These are phyloP conservation scores for Candida ulmi DNA, from an alignment of 805 yeast species.

Conservation along the genomic window DNA sequence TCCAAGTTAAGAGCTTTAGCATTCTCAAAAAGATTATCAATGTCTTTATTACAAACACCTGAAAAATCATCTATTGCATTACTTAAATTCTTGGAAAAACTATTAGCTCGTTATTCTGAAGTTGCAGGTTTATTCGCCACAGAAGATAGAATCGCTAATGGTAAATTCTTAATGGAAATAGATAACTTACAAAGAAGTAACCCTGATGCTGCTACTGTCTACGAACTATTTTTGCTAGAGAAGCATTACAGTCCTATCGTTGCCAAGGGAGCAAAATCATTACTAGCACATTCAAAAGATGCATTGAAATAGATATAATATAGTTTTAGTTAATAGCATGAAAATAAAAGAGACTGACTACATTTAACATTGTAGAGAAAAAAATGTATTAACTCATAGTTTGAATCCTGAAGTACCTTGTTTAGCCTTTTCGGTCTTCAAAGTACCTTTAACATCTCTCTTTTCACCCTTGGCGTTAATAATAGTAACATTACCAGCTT, in stretches of 20 bases:
- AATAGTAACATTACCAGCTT: constrained; percentile 72
- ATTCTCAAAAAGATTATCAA: constrained; percentile 75
- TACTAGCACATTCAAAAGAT: constrained; percentile 21
- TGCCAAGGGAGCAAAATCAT: constrained; percentile 52
- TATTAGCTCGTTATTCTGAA: constrained; percentile 66
- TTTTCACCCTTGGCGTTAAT: constrained; percentile 72
- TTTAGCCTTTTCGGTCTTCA: constrained; percentile 36
- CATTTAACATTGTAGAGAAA: no score
- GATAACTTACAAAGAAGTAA: constrained; percentile 71
- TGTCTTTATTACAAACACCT: constrained; percentile 67
- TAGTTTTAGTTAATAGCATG: no score
- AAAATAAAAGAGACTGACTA: no score
- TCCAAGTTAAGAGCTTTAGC: constrained; percentile 66
- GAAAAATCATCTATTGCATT: constrained; percentile 81
- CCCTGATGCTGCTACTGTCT: constrained; percentile 81
- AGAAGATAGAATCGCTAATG: constrained; percentile 84
- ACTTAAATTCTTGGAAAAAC: constrained; percentile 70
- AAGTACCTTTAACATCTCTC: constrained; percentile 67
- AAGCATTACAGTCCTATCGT: constrained; percentile 82
- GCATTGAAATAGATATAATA: constrained; percentile 3
- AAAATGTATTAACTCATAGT: constrained; percentile 2
- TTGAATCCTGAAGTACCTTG: constrained; percentile 20
- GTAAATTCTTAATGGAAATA: constrained; percentile 60
- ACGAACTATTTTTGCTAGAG: constrained; percentile 79
- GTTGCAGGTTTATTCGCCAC: constrained; percentile 75